phyloP scores from a whole-genome alignment of 2,329 filamentous ascomycete species.

The Monosporascus sp. region DNA sequence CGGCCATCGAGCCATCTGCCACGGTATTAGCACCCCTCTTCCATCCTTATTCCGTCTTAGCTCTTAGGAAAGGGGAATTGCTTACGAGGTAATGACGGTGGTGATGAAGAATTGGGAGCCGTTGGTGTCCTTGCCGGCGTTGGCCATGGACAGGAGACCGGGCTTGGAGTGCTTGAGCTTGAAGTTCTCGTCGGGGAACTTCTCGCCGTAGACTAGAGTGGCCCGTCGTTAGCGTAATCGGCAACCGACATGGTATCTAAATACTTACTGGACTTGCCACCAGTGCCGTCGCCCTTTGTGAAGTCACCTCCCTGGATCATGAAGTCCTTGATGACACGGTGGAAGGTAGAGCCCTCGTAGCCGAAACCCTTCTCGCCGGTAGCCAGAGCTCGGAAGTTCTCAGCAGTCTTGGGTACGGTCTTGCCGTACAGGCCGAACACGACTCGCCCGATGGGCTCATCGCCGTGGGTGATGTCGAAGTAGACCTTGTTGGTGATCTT shows the following conservation, averaged over 20 bases:
- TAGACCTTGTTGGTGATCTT: slow-evolving; percentile 96
- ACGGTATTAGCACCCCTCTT: slow-evolving; percentile 11
- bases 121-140: slow-evolving; percentile 80
- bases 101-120: slow-evolving; percentile 91
- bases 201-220: slow-evolving; percentile 66
- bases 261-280: slow-evolving; percentile 73
- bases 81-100: slow-evolving; percentile 70
- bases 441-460: slow-evolving; percentile 67
- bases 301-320: slow-evolving; percentile 93
- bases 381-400: slow-evolving; percentile 74
- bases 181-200: slow-evolving; percentile 90
- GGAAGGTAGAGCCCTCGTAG: slow-evolving; percentile 77
- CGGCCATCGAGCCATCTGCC: slow-evolving; percentile 72
- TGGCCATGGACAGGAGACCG: slow-evolving; percentile 80
- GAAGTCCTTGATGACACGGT: slow-evolving; percentile 85
- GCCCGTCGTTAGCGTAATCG: not conserved
- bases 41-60: not conserved
- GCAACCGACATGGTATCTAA: no score
- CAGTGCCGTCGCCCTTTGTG: slow-evolving; percentile 75
- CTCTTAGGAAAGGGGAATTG: slow-evolving; percentile 4
- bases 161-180: slow-evolving; percentile 89
- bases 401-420: slow-evolving; percentile 70
- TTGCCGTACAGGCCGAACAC: slow-evolving; percentile 83
- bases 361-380: slow-evolving; percentile 84
- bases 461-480: slow-evolving; percentile 78